Conservation (phyloP, 441 rosid species). For the Cnidoscolus chayamansa region DNA sequence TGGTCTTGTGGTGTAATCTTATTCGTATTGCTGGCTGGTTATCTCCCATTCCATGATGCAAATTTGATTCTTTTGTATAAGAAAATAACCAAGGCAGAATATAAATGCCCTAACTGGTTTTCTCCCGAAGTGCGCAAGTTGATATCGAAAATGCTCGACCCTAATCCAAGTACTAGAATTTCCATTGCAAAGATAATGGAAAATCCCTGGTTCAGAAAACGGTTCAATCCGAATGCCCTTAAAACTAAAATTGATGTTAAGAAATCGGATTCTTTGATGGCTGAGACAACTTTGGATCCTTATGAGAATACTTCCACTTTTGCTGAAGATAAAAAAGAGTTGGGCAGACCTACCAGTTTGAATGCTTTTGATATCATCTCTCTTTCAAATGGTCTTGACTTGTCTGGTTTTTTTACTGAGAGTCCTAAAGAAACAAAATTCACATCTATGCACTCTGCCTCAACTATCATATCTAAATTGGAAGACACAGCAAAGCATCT, state of each 20-base stretch:
- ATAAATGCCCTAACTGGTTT: slow-evolving; percentile 62
- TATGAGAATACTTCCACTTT: slow-evolving; percentile 18
- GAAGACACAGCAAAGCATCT: slow-evolving; percentile 49
- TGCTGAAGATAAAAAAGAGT: slow-evolving; percentile 37
- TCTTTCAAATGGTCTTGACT: slow-evolving; percentile 61
- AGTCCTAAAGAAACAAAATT: slow-evolving; percentile 49
- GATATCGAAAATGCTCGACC: slow-evolving; percentile 56
- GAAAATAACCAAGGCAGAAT: slow-evolving; percentile 67
- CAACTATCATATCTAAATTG: slow-evolving; percentile 62
- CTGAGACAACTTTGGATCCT: slow-evolving; percentile 29
- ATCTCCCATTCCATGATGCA: slow-evolving; percentile 71
- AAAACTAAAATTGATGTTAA: slow-evolving; percentile 28
- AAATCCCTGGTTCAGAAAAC: slow-evolving; percentile 60
- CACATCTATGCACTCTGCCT: slow-evolving; percentile 60
- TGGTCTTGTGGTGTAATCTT: slow-evolving; percentile 93
- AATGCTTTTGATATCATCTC: slow-evolving; percentile 80
- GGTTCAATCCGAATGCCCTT: slow-evolving; percentile 38
- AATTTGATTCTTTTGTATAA: slow-evolving; percentile 69
- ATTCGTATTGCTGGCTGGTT: slow-evolving; percentile 69
- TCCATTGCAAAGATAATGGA: slow-evolving; percentile 55
- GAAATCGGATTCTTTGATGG: slow-evolving; percentile 13
- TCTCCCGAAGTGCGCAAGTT: slow-evolving; percentile 55
- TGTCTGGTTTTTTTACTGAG: slow-evolving; percentile 63
- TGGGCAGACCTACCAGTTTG: slow-evolving; percentile 33
- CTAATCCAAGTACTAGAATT: slow-evolving; percentile 53